phyloP scores from a whole-genome alignment of 768 basidiomycete genomes.

The Russula griseocarnosa region DNA sequence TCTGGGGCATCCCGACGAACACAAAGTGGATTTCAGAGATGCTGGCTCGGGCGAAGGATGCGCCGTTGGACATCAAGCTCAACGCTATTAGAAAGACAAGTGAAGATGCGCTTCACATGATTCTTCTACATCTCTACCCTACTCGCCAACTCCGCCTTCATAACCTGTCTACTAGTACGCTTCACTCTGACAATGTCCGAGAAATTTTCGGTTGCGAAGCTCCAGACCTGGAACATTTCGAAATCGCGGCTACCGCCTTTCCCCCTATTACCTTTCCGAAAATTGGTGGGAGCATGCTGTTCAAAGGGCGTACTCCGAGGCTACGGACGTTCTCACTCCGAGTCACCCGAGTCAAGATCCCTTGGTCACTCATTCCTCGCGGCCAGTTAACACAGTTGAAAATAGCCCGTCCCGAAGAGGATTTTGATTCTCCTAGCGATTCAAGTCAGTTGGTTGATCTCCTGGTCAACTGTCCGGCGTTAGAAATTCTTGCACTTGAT shows the following conservation, averaged over 20 bases:
- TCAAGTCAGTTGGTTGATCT: too few relatives aligned
- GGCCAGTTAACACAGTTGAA: slow-evolving; percentile 11
- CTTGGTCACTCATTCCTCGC: slow-evolving; percentile 10
- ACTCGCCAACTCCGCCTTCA: slow-evolving; percentile 14
- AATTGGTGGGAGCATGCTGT: not conserved
- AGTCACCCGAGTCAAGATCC: not conserved
- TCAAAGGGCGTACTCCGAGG: slow-evolving; percentile 1
- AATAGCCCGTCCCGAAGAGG: not conserved
- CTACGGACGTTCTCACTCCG: slow-evolving; percentile 9
- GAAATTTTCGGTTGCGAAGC: slow-evolving; percentile 1
- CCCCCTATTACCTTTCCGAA: not conserved
- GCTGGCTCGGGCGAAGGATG: slow-evolving; percentile 1
- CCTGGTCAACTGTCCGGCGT: too few relatives aligned
- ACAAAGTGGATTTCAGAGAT: not conserved
- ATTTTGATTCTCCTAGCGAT: too few relatives aligned
- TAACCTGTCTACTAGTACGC: not conserved
- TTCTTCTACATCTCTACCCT: not conserved
- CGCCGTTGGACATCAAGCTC: slow-evolving; percentile 3
- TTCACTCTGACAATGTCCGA: not conserved
- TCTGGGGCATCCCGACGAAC: not conserved
- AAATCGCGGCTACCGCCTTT: not conserved
- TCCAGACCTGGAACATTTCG: slow-evolving; percentile 12
- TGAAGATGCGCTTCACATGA: not conserved
- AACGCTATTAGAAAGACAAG: too few relatives aligned
- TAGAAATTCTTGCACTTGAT: too few relatives aligned